Base-by-base conservation (phyloP, 2,329 filamentous ascomycete genomes). In the Teratosphaeria destructans region DNA sequence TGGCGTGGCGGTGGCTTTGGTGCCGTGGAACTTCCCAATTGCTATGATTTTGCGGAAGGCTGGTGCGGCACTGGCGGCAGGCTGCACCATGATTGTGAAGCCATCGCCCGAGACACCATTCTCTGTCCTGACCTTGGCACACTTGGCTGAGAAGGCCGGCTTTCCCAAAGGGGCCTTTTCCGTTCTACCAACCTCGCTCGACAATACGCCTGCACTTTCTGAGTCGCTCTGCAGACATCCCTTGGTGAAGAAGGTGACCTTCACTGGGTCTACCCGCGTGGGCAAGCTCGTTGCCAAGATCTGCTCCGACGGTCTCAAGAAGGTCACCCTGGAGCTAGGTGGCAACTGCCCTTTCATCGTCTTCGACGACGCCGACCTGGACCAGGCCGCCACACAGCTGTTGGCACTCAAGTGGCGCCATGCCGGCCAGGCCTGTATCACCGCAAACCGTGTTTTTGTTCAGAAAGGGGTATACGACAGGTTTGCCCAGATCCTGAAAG, bases 71-170 rank as follows among this genome's bases (percentile, higher is more conserved):
- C 73, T 89, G 47, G 87, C 87, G 1, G 86, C 86, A 3, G 87
- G 87, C 0, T 89, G 86, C 68, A 85, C 86, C 1, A 89, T 92
- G 83, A 78, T 92, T 34, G 75, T 80, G 47, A 90, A 90, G 74
- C 85, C 87, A 2, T 86, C 83, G 3, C 86, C 86, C 0, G 86
- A 90, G 71, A 85, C 83, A 1, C 83, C 83, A 0, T 75, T 85
- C 37, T 81, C 81, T 1, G 78, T 81, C 0, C 71, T 85, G 16
- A 76, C 78, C 2, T 68, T 85, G n/a, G 82, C 77, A 8, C 69
- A 78, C 68, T 71, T 86, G 35, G 82, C 82, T 11, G 72, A 76
- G 54, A 72, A 79, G 54, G 82, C 82, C 3, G 82, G 82, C 0
- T 82, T 86, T 60, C 80, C 82, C 0, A 78, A 81, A 16, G 84